Evolutionary conservation across 192 early-diverging fungal species (phyloP).

Genomic region (Coemansia sp.): DNA sequence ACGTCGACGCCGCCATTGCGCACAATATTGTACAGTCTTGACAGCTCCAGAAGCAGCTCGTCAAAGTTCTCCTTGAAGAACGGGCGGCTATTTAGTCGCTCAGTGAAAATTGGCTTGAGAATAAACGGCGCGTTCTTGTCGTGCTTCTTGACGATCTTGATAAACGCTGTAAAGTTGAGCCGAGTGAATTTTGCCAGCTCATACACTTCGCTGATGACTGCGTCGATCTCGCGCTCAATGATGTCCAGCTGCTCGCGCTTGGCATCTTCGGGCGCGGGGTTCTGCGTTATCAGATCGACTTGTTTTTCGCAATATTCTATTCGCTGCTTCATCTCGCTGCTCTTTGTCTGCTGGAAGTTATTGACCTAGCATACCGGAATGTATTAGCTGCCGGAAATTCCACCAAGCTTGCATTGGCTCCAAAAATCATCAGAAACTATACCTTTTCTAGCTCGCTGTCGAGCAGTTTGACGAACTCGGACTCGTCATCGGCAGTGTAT

Average conservation of each 20-base stretch:
- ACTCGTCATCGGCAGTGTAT: slow-evolving; percentile 83
- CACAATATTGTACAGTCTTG: slow-evolving; percentile 72
- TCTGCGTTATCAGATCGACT: slow-evolving; percentile 57
- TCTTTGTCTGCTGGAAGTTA: slow-evolving; percentile 70
- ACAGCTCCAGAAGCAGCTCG: slow-evolving; percentile 77
- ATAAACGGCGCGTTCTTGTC: slow-evolving; percentile 90
- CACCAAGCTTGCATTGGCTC: too few relatives aligned
- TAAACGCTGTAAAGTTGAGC: slow-evolving; percentile 80
- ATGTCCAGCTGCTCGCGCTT: slow-evolving; percentile 56
- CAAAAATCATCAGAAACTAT: background rate
- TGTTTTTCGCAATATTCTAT: slow-evolving; percentile 64
- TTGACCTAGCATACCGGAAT: slow-evolving; percentile 43
- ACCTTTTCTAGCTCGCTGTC: slow-evolving; percentile 89
- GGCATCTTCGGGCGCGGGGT: slow-evolving; percentile 41
- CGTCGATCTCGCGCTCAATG: slow-evolving; percentile 64
- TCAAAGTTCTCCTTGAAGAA: slow-evolving; percentile 89
- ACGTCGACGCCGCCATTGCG: slow-evolving; percentile 67
- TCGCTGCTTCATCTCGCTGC: slow-evolving; percentile 68
- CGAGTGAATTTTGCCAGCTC: slow-evolving; percentile 73
- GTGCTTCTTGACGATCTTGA: slow-evolving; percentile 98
- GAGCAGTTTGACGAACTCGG: slow-evolving; percentile 77
- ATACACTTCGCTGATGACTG: slow-evolving; percentile 75
- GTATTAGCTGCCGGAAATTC: background rate
- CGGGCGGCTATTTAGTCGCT: slow-evolving; percentile 76
- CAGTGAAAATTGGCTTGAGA: slow-evolving; percentile 74